Conservation (phyloP, 768 basidiomycete genomes). For the Russula olivacea region DNA sequence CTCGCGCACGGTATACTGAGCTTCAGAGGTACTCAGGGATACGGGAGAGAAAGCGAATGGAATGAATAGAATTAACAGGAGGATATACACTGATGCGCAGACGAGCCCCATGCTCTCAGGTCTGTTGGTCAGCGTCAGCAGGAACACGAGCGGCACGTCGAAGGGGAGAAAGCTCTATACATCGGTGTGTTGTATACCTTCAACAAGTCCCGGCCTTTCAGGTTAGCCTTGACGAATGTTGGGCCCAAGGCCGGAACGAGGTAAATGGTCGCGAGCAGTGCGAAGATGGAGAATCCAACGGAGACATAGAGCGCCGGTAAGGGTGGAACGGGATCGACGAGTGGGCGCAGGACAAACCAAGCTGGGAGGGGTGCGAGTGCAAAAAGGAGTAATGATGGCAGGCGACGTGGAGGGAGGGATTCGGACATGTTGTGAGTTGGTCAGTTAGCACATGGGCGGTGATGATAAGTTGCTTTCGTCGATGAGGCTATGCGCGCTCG, state of each 20-base stretch:
- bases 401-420: slow-evolving; percentile 14
- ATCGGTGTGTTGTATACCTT: slow-evolving; percentile 73
- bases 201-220: slow-evolving; percentile 82
- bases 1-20: slow-evolving; percentile 40
- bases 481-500: slow-evolving; percentile 8
- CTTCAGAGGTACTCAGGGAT: slow-evolving; percentile 44
- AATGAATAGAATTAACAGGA: slow-evolving; percentile 84
- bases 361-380: slow-evolving; percentile 59
- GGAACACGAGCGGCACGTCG: neutral
- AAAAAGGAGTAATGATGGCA: slow-evolving; percentile 40
- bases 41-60: slow-evolving; percentile 89
- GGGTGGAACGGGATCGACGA: slow-evolving; percentile 61
- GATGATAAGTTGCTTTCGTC: neutral
- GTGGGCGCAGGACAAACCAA: slow-evolving; percentile 69
- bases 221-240: slow-evolving; percentile 70
- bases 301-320: slow-evolving; percentile 72
- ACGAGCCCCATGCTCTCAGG: slow-evolving; percentile 94
- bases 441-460: neutral
- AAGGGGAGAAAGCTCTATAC: slow-evolving; percentile 37
- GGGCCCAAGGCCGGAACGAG: slow-evolving; percentile 81
- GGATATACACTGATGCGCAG: slow-evolving; percentile 83
- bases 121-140: slow-evolving; percentile 37
- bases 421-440: slow-evolving; percentile 16
- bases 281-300: slow-evolving; percentile 77
- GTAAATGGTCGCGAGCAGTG: slow-evolving; percentile 68